Conservation (phyloP, 805 yeast genomes). For the Wickerhamiella brachini region DNA sequence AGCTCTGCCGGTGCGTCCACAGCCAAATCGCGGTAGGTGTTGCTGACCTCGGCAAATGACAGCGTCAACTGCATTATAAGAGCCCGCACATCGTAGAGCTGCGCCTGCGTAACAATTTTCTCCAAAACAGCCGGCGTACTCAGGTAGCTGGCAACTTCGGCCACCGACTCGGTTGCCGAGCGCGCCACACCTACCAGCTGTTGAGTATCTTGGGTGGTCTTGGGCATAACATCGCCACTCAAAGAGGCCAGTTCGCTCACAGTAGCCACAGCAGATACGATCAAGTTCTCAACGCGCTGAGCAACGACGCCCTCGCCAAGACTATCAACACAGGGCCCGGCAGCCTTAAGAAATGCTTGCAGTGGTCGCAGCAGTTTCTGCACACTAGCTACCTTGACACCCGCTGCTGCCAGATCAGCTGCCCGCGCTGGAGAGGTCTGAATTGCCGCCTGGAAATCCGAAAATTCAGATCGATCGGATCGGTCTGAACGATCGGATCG, state of each 20-base stretch:
- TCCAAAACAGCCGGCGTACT: background rate
- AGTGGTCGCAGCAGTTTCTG: background rate
- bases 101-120: background rate
- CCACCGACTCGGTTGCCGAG: background rate
- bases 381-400: background rate
- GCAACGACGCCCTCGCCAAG: background rate
- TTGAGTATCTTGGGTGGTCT: background rate
- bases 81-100: constrained; percentile 1
- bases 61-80: constrained; percentile 2
- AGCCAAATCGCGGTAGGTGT: constrained; percentile 10
- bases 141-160: background rate
- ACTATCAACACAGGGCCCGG: background rate
- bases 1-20: constrained; percentile 1
- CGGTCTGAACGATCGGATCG: background rate
- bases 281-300: background rate
- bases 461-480: background rate
- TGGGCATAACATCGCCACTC: background rate
- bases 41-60: constrained; percentile 15
- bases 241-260: background rate
- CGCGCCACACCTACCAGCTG: background rate
- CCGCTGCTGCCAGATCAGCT: background rate
- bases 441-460: background rate
- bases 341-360: background rate
- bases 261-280: background rate
- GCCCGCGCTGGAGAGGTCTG: background rate